These are phyloP conservation scores for Glycine soja DNA, from an alignment of 306 rosid species.

Conservation along the genomic window DNA sequence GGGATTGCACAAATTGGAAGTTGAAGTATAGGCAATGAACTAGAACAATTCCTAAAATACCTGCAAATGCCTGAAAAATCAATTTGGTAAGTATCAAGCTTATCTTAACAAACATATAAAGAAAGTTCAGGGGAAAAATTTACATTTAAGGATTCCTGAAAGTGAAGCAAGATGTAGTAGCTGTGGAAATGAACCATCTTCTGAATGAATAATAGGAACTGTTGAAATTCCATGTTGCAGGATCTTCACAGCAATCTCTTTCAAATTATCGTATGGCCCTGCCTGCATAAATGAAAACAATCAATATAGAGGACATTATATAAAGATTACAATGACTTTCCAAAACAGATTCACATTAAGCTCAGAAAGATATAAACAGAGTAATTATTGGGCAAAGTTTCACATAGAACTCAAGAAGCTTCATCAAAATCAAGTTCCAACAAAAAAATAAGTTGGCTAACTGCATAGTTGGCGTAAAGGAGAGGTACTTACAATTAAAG, in stretches of 20 bases:
- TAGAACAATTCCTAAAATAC: conserved; percentile 86
- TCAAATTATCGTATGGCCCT: conserved; percentile 87
- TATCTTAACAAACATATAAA: conserved; percentile 12
- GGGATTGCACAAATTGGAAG: conserved; percentile 85
- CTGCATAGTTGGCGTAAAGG: conserved; percentile 3
- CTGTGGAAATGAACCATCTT: conserved; percentile 92
- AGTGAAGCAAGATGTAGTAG: conserved; percentile 94
- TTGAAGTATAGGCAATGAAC: conserved; percentile 88
- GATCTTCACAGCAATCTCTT: conserved; percentile 82
- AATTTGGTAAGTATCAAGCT: conserved; percentile 51
- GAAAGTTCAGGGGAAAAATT: conserved; percentile 45
- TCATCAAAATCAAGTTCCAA: conserved; percentile 28
- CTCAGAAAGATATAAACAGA: conserved; percentile 27
- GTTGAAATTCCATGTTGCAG: conserved; percentile 90
- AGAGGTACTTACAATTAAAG: not conserved
- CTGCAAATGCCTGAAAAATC: conserved; percentile 93
- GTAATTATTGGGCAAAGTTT: conserved; percentile 17
- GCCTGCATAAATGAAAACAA: conserved; percentile 63
- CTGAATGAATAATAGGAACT: conserved; percentile 86
- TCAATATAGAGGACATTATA: conserved; percentile 14
- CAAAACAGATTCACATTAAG: conserved; percentile 4
- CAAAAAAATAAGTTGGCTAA: conserved; percentile 1
- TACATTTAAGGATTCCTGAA: conserved; percentile 91
- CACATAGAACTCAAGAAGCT: conserved; percentile 24
- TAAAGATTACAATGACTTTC: conserved; percentile 15